A percentile compares a stretch with the other conserved stretches of the same genome.
phyloP scores from a whole-genome alignment of 202 grass and related monocot species.

The Panicum virgatum region DNA sequence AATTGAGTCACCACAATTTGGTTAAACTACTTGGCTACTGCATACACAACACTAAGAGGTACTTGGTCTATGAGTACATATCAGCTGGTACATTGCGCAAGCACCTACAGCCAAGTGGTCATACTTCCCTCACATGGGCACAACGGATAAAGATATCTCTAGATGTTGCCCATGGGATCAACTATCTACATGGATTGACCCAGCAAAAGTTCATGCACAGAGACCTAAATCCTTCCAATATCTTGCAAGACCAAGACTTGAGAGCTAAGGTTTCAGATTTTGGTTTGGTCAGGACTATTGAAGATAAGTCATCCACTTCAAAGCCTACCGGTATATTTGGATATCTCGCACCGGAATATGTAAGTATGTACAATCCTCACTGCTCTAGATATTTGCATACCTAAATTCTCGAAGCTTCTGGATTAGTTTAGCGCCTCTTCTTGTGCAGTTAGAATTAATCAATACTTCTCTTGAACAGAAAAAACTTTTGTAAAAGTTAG shows the following conservation, averaged over 20 bases:
- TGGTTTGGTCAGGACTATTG: neutral
- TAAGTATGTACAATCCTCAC: neutral
- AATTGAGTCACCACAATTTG: neutral
- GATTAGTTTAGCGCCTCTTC: no score
- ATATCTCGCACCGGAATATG: neutral
- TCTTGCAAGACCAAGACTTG: neutral
- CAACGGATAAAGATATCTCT: neutral
- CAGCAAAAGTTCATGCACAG: neutral
- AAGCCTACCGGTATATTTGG: neutral
- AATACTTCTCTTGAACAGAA: no score
- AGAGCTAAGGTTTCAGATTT: slow-evolving; percentile 7
- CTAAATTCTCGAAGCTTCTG: no score
- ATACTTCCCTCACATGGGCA: neutral
- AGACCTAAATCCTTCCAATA: neutral
- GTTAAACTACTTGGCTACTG: neutral
- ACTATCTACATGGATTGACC: neutral
- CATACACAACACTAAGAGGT: neutral
- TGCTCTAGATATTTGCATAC: no score
- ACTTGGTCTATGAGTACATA: neutral
- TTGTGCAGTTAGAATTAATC: no score
- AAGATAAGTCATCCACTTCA: neutral
- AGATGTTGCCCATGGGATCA: neutral
- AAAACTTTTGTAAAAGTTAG: no score
- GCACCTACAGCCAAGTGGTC: neutral
- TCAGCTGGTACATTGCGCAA: neutral